Base-by-base conservation (phyloP, 169 alveolate species). In the Plasmodium gallinaceum region DNA sequence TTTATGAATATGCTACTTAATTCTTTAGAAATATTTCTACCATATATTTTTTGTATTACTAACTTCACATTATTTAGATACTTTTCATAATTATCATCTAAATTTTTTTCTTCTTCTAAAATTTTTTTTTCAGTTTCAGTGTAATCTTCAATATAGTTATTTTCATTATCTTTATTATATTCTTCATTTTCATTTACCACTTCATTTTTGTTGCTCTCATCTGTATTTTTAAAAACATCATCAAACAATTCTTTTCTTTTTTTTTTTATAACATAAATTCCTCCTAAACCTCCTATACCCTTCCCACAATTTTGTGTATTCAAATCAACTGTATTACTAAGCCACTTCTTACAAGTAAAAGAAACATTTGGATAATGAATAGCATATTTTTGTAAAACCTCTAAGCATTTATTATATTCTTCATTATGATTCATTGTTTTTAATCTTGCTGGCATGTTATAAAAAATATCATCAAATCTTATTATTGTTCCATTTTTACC, bases 301-400 rank as follows among this genome's bases (percentile, higher is more conserved):
- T 71, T 61, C 20, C 80, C 69, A 4, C 39, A 78, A 74, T 76
- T n/a, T 69, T 95, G 68, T 1, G 97, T 95, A 46, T 88, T 93
- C 54, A 96, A 78, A 70, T 96, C 97, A 14, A 91, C 93, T 18
- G 94, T 88, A 45, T 89, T 93, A 57, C 93, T 88, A 32, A 95
- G 95, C 83, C 88, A 86, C 74, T 94, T 96, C 52, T 94, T 72
- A 88, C 95, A 93, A 6, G 94, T 92, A 76, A 98, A 97, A 26
- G 94, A 89, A 24, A 97, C 95, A 62, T 90, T 89, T 0, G 99
- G 98, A 89, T 96, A 96, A 88, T 98, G 98, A 54, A 98, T 92
- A 14, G 99, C 96, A 74, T 97, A 98, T 80, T 96, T 96, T 60
- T 95, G 96, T 14, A 97, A 96, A 7, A 98, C 96, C 48, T 98